Percentiles rank a stretch among this genome's conserved stretches.
These are phyloP conservation scores for Marsdenia floribunda DNA, from an alignment of 257 asterid genomes.

Conservation along the genomic window DNA sequence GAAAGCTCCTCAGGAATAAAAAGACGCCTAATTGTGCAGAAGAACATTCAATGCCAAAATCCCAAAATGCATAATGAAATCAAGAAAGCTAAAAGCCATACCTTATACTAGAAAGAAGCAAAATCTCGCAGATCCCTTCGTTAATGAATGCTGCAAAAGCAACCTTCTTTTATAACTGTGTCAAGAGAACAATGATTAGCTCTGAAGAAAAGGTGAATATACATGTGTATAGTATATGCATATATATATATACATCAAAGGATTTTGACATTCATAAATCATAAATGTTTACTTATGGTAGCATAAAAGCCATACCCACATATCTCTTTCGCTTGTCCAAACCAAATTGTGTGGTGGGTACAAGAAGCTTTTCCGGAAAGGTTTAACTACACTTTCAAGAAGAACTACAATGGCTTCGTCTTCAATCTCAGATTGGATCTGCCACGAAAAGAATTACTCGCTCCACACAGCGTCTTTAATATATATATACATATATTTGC, in stretches of 20 bases:
- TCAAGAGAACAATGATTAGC: conserved; percentile 3
- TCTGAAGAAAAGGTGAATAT: conserved; percentile 4
- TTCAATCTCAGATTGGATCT: conserved; percentile 38
- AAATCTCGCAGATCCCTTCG: neutral
- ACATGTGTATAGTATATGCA: neutral
- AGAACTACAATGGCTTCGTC: conserved; percentile 10
- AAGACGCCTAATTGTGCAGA: neutral
- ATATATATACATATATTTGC: neutral
- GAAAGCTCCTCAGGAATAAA: neutral
- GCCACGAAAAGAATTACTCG: neutral
- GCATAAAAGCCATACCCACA: neutral
- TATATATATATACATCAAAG: neutral
- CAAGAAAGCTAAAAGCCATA: conserved; percentile 7
- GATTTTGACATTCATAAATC: conserved; percentile 3
- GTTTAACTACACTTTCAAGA: conserved; percentile 40
- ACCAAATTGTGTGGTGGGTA: conserved; percentile 25
- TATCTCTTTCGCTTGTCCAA: neutral
- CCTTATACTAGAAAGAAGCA: conserved; percentile 1
- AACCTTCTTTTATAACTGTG: neutral
- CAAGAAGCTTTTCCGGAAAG: conserved; percentile 31
- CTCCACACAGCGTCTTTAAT: too few relatives aligned
- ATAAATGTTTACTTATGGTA: neutral
- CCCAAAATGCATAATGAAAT: neutral
- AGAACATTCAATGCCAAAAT: neutral
- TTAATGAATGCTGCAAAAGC: neutral